These are phyloP conservation scores for Kalanchoe fedtschenkoi DNA, from an alignment of 164 flowering plant genomes.

Conservation along the genomic window DNA sequence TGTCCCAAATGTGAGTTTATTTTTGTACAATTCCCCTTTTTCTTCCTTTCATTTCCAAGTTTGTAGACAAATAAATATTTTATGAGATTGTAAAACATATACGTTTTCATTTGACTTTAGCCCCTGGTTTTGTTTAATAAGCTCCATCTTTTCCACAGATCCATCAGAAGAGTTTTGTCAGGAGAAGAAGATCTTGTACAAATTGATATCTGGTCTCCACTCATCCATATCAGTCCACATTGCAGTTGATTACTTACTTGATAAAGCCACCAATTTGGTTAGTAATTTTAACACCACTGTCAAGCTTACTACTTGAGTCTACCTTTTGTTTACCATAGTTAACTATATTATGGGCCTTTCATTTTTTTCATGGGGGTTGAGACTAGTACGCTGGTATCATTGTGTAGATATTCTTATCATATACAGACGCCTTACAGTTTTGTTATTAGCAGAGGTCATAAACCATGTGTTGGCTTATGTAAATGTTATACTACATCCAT, in stretches of 20 bases:
- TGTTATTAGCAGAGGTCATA: not conserved
- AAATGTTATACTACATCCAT: not conserved
- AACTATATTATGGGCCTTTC: not conserved
- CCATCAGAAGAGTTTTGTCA: conserved; percentile 70
- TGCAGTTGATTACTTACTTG: conserved; percentile 84
- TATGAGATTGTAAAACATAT: not conserved
- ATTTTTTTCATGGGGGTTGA: not conserved
- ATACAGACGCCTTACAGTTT: too few species aligned
- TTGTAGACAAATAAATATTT: not conserved
- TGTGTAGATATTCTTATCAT: not conserved
- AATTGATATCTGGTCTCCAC: conserved; percentile 89
- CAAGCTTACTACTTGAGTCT: conserved; percentile 9
- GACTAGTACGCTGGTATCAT: not conserved
- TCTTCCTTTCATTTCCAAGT: not conserved
- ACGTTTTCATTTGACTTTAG: not conserved
- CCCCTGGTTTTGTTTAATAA: not conserved
- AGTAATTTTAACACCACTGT: too few species aligned
- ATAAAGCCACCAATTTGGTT: conserved; percentile 45
- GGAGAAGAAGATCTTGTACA: conserved; percentile 73
- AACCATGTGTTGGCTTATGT: not conserved
- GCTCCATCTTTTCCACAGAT: conserved; percentile 32
- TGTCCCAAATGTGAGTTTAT: conserved; percentile 72
- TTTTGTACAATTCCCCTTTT: not conserved
- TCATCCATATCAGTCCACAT: conserved; percentile 86
- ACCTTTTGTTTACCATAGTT: not conserved